These are phyloP conservation scores for Ceratobasidium sp. DNA, from an alignment of 1,284 basidiomycete species.

Conservation along the genomic window DNA sequence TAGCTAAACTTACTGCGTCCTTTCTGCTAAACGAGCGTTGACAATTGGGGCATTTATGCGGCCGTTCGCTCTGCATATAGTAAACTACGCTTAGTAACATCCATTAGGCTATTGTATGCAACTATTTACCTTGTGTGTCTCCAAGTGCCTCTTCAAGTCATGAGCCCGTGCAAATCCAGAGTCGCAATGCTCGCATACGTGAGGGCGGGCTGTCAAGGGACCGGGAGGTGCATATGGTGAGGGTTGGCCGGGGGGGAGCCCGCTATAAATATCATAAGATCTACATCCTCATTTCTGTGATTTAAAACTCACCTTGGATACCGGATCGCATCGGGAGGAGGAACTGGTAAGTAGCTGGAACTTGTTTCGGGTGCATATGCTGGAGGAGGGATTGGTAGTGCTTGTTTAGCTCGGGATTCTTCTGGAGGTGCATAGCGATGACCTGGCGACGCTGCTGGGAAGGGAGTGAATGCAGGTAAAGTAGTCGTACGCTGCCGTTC, in stretches of 20 bases:
- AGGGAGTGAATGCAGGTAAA: constrained; percentile 7
- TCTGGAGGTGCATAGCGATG: constrained; percentile 21
- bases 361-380: background rate
- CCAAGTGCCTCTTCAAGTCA: constrained; percentile 27
- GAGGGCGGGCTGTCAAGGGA: constrained; percentile 22
- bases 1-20: constrained; percentile 20
- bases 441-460: constrained; percentile 11
- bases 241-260: constrained; percentile 7
- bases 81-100: background rate
- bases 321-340: background rate
- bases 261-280: background rate
- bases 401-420: background rate
- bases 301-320: constrained; percentile 19
- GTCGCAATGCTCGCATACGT: constrained; percentile 32
- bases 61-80: constrained; percentile 20
- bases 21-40: constrained; percentile 33
- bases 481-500: constrained; percentile 7
- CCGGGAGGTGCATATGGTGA: constrained; percentile 32
- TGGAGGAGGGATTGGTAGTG: constrained; percentile 24
- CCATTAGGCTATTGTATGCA: background rate
- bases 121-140: constrained; percentile 27
- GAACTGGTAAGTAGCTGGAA: background rate
- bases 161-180: constrained; percentile 35
- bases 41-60: constrained; percentile 32
- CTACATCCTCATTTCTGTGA: background rate